Evolutionary conservation across 768 basidiomycete genomes (phyloP).

Genomic region (Naganishia friedmannii): DNA sequence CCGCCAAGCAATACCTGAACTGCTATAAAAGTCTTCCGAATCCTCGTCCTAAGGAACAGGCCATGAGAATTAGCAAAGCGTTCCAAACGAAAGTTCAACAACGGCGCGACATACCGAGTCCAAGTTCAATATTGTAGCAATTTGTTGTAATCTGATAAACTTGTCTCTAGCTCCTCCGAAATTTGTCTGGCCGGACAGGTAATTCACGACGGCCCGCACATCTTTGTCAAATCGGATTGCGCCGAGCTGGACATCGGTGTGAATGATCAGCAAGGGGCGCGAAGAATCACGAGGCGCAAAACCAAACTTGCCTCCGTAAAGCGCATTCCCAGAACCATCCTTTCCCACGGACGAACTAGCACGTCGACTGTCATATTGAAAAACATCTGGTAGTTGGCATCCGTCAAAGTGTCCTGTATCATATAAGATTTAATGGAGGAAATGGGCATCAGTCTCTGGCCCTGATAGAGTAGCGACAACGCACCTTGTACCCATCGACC

Average conservation of each 20-base stretch:
- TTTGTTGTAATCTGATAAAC: constrained; percentile 85
- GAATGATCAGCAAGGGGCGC: background rate
- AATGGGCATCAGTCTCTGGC: background rate
- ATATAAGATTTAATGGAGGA: background rate
- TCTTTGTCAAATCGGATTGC: constrained; percentile 94
- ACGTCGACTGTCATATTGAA: constrained; percentile 82
- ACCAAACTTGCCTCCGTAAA: constrained; percentile 81
- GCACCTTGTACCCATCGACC: constrained; percentile 81
- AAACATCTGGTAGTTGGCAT: constrained; percentile 79
- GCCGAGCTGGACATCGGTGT: constrained; percentile 64
- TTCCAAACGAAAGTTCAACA: background rate
- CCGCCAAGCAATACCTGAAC: constrained; percentile 87
- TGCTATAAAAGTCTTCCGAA: constrained; percentile 88
- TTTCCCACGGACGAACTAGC: constrained; percentile 93
- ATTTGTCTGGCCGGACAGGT: constrained; percentile 79
- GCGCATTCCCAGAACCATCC: constrained; percentile 70
- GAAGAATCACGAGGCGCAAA: too few species aligned
- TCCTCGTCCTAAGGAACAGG: constrained; percentile 71
- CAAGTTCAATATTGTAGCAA: constrained; percentile 84
- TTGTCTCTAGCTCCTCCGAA: constrained; percentile 91
- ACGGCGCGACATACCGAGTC: constrained; percentile 59
- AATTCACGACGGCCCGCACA: constrained; percentile 74
- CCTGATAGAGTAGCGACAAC: constrained; percentile 23
- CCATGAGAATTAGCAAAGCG: too few species aligned
- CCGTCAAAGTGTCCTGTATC: constrained; percentile 75